phyloP scores from a whole-genome alignment of 2,329 filamentous ascomycete species.

The Phaeomoniella chlamydospora region DNA sequence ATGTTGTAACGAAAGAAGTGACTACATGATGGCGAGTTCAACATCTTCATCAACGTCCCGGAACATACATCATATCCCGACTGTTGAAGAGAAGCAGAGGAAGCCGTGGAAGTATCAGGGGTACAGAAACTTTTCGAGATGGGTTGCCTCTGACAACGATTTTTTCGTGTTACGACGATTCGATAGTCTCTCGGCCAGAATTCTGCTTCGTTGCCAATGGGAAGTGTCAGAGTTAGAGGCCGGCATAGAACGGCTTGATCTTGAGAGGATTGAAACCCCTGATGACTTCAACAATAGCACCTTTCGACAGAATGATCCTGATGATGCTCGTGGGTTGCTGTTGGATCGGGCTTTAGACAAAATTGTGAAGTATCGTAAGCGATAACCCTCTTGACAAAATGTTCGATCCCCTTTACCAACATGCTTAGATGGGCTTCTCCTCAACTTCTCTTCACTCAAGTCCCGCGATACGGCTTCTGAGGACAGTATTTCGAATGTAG shows the following conservation, averaged over 20 bases:
- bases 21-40: not conserved
- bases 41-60: not conserved
- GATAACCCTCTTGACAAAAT: not conserved
- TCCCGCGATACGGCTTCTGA: not conserved
- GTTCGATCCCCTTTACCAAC: not conserved
- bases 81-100: not conserved
- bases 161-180: slow-evolving; percentile 16
- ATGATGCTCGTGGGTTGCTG: not conserved
- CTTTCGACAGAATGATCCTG: slow-evolving; percentile 2
- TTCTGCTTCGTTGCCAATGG: slow-evolving; percentile 12
- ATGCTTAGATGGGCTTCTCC: not conserved
- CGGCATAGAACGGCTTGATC: slow-evolving; percentile 1
- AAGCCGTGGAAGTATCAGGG: slow-evolving; percentile 7
- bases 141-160: slow-evolving; percentile 16
- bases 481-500: slow-evolving; percentile 4
- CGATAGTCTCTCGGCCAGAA: slow-evolving; percentile 11
- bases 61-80: not conserved
- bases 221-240: slow-evolving; percentile 6
- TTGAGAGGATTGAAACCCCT: slow-evolving; percentile 1
- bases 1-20: not conserved
- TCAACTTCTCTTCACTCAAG: not conserved
- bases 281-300: slow-evolving; percentile 2
- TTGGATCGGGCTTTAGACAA: slow-evolving; percentile 3
- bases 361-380: slow-evolving; percentile 5
- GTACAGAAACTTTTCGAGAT: slow-evolving; percentile 13